A percentile compares a stretch with the other conserved stretches of the same genome.
Conservation (phyloP, 495 filamentous ascomycete species). For the Penicillium turbatum region DNA sequence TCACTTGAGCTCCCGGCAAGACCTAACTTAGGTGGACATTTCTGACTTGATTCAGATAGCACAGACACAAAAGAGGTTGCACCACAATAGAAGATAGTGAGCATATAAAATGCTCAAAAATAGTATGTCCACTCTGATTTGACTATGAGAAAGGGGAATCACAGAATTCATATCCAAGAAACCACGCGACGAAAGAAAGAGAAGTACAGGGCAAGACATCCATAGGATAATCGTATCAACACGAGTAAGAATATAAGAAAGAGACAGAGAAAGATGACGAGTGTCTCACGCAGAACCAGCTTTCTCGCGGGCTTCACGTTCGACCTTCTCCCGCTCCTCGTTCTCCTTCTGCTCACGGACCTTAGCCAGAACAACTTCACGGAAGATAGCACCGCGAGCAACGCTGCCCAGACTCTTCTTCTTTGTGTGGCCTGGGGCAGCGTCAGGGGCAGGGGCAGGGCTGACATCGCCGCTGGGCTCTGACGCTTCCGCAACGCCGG, state of each 20-base stretch:
- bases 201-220: constrained; percentile 13
- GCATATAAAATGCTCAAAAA: not conserved
- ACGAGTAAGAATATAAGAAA: constrained; percentile 8
- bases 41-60: too few relatives aligned
- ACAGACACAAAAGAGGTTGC: not conserved
- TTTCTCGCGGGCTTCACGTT: constrained; percentile 48
- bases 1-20: too few relatives aligned
- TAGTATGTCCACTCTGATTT: constrained; percentile 9
- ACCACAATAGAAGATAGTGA: not conserved
- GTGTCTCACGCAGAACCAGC: constrained; percentile 26
- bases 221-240: constrained; percentile 6
- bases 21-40: too few relatives aligned
- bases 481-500: not conserved
- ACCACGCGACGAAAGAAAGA: constrained; percentile 4
- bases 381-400: constrained; percentile 89
- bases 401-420: constrained; percentile 69
- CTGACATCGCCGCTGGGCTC: constrained; percentile 8
- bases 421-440: constrained; percentile 8
- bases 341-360: constrained; percentile 87
- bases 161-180: constrained; percentile 27
- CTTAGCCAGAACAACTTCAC: constrained; percentile 96
- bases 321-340: constrained; percentile 67
- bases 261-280: constrained; percentile 5
- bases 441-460: constrained; percentile 2
- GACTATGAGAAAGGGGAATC: constrained; percentile 27